Evolutionary conservation across 768 basidiomycete species (phyloP), one percentile per base, ranked within the genome.

Genomic region (Suillus weaverae): DNA sequence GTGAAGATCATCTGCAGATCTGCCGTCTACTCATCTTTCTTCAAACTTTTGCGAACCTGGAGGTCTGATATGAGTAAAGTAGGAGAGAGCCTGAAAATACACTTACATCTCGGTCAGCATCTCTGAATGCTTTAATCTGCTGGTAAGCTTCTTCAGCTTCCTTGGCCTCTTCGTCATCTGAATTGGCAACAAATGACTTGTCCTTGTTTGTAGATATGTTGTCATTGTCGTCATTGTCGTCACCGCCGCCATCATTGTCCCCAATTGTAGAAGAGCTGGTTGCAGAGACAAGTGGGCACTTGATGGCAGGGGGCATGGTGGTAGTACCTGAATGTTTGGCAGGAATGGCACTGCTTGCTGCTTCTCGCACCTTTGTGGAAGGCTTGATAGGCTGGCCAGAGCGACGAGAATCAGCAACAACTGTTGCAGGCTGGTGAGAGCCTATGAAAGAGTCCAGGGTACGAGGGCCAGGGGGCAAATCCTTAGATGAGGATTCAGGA

Each of bases 291-390:
- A 51, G 26, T 8, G 2, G 51, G 16, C 16, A 4, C 51, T 53
- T 53, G 51, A 30, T 32, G 51, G 51, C 51, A 53, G 51, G 51
- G 51, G 51, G 51, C 51, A 53, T 53, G 30, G 51, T 53, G 30
- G 51, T 32, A 32, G 51, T 32, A 53, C 51, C 51, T 53, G 30
- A 30, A 53, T 2, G 2, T 53, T 53, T 53, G 51, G 51, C 30
- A 53, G 51, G 51, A 53, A 53, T 32, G 16, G 51, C 30, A 32
- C 51, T 53, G 51, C 30, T 53, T 14, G 16, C 51, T 53, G 51
- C 51, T 53, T 53, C 51, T 30, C 9, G 39, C 41, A 33, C 51
- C 30, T 53, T 53, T 32, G 51, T 30, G 1, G 51, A 53, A 53
- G 51, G 51, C 51, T 53, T 53, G 51, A 18, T 32, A 18, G 51